phyloP scores from a whole-genome alignment of 768 basidiomycete species.

The Lentinula edodes region DNA sequence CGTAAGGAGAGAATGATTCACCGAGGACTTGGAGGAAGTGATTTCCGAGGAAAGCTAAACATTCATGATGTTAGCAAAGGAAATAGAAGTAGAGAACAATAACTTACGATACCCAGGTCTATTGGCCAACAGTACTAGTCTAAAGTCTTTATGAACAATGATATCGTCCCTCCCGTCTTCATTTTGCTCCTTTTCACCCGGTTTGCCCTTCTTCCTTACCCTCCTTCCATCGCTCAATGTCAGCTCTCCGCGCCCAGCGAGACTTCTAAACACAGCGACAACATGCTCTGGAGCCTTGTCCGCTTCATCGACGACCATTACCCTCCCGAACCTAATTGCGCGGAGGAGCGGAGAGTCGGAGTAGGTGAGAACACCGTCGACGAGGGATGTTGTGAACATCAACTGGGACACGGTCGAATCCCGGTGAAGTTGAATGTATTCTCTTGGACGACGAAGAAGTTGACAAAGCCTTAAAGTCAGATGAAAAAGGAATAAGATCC shows the following conservation, averaged over 20 bases:
- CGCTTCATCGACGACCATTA: slow-evolving; percentile 69
- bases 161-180: slow-evolving; percentile 42
- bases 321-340: slow-evolving; percentile 53
- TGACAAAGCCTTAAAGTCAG: slow-evolving; percentile 16
- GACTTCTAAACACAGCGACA: slow-evolving; percentile 64
- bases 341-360: slow-evolving; percentile 63
- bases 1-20: slow-evolving; percentile 63
- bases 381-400: slow-evolving; percentile 62
- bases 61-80: not conserved
- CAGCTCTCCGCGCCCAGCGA: slow-evolving; percentile 61
- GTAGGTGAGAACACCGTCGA: slow-evolving; percentile 52
- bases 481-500: not conserved
- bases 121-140: slow-evolving; percentile 60
- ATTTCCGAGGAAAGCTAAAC: slow-evolving; percentile 62
- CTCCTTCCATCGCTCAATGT: slow-evolving; percentile 59
- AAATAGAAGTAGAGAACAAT: not conserved
- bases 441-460: slow-evolving; percentile 56
- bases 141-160: slow-evolving; percentile 57
- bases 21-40: slow-evolving; percentile 70
- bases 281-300: slow-evolving; percentile 74
- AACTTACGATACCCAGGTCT: slow-evolving; percentile 62
- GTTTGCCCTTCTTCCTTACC: slow-evolving; percentile 29
- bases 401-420: slow-evolving; percentile 69
- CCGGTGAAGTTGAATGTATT: slow-evolving; percentile 66
- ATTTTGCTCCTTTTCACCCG: slow-evolving; percentile 29